Evolutionary conservation across 495 filamentous ascomycete species (phyloP).

Genomic region (Delitschia confertaspora): DNA sequence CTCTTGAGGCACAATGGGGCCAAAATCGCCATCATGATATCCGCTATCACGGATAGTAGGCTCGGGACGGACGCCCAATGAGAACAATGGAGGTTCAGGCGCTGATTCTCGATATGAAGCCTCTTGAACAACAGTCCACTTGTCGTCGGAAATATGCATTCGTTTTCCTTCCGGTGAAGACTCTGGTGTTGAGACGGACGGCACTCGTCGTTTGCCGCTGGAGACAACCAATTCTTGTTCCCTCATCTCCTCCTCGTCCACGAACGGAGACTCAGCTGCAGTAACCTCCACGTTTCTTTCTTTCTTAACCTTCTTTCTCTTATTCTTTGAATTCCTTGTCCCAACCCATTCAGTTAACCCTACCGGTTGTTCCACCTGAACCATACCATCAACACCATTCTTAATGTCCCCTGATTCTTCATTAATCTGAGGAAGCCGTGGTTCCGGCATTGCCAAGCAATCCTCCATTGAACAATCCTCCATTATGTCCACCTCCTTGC

Average conservation of each 20-base stretch:
- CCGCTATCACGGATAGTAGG: conserved; percentile 37
- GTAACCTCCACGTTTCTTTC: conserved; percentile 20
- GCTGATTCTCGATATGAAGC: too few relatives aligned
- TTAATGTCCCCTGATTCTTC: too few relatives aligned
- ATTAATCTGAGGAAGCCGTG: too few relatives aligned
- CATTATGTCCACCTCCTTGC: too few relatives aligned
- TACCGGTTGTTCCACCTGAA: too few relatives aligned
- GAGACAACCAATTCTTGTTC: too few relatives aligned
- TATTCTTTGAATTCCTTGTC: conserved; percentile 18
- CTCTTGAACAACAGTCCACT: neutral
- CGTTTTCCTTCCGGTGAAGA: conserved; percentile 24
- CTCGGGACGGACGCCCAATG: conserved; percentile 20
- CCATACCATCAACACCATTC: too few relatives aligned
- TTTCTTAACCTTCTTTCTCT: conserved; percentile 29
- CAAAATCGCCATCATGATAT: conserved; percentile 35
- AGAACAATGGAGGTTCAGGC: conserved; percentile 41
- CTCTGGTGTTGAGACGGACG: conserved; percentile 13
- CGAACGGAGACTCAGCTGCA: conserved; percentile 4
- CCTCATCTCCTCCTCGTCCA: neutral
- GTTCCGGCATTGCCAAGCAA: too few relatives aligned
- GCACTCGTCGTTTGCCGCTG: conserved; percentile 29
- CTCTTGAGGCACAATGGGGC: conserved; percentile 22
- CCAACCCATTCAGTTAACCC: too few relatives aligned
- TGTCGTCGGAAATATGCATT: conserved; percentile 15
- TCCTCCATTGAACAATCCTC: too few relatives aligned